Percentiles rank a stretch among this genome's conserved stretches.
Evolutionary conservation across 1,139 yeast species (phyloP).

Genomic region (Kodamaea fungicola): DNA sequence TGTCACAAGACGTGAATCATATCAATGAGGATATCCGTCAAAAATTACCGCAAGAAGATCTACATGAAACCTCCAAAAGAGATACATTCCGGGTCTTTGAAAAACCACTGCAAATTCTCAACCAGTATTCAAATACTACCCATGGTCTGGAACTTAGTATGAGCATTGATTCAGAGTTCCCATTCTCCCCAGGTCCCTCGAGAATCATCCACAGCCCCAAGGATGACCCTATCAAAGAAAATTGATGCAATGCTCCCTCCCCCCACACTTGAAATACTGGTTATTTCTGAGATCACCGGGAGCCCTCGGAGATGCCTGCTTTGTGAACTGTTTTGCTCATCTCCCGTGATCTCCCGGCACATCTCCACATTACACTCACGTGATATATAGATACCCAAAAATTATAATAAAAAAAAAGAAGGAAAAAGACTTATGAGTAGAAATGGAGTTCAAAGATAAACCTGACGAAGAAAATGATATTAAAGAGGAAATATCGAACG

Average conservation of each 20-base stretch:
- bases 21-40: no score
- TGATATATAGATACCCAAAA: neutral
- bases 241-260: no score
- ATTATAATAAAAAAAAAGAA: neutral
- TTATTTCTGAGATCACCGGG: neutral
- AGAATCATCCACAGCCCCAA: neutral
- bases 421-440: neutral
- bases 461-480: neutral
- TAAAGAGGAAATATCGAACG: neutral
- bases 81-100: conserved; percentile 8
- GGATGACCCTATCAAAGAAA: no score
- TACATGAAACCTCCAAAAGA: neutral
- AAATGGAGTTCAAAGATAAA: neutral
- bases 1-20: neutral
- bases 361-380: neutral
- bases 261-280: neutral
- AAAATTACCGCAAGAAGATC: neutral
- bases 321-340: neutral
- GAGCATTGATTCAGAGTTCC: conserved; percentile 22
- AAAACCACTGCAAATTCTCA: conserved; percentile 28
- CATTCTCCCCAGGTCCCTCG: neutral
- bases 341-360: conserved; percentile 1
- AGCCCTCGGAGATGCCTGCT: neutral
- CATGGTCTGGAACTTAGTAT: conserved; percentile 16
- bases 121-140: conserved; percentile 16